Conservation (phyloP, 2,329 filamentous ascomycete species). For the Fusarium pininemorale region DNA sequence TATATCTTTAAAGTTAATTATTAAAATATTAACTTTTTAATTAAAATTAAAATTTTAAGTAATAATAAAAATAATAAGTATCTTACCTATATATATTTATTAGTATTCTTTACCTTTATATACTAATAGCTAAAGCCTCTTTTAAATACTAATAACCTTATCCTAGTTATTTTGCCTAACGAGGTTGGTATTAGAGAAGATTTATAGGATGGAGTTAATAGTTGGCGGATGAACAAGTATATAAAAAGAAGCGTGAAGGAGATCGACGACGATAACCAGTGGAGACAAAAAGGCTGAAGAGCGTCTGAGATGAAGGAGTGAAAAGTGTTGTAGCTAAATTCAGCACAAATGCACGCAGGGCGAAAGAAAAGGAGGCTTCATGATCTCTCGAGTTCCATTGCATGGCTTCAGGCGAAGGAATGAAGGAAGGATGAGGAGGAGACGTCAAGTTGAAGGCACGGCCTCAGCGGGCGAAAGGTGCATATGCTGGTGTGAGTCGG, state of each 20-base stretch:
- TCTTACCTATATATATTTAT: no score
- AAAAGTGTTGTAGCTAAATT: neutral
- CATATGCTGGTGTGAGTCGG: neutral
- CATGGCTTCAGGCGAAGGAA: neutral
- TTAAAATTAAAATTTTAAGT: no score
- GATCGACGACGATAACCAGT: neutral
- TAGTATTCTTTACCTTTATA: no score
- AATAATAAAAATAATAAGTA: no score
- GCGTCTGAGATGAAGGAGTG: neutral
- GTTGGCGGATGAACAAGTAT: no score
- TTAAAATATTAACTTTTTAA: no score
- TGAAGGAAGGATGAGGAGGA: neutral
- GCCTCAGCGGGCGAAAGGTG: neutral
- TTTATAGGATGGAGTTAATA: neutral
- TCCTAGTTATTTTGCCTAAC: no score
- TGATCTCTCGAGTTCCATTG: no score
- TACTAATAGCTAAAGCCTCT: no score
- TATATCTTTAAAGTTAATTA: no score
- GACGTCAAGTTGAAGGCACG: neutral
- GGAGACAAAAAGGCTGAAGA: neutral
- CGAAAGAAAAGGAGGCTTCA: neutral
- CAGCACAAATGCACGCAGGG: accelerated
- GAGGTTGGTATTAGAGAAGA: neutral
- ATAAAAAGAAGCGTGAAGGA: neutral
- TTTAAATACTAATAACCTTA: no score